Evolutionary conservation across 2,329 filamentous ascomycete genomes (phyloP).

Genomic region (Aureobasidium sp.): DNA sequence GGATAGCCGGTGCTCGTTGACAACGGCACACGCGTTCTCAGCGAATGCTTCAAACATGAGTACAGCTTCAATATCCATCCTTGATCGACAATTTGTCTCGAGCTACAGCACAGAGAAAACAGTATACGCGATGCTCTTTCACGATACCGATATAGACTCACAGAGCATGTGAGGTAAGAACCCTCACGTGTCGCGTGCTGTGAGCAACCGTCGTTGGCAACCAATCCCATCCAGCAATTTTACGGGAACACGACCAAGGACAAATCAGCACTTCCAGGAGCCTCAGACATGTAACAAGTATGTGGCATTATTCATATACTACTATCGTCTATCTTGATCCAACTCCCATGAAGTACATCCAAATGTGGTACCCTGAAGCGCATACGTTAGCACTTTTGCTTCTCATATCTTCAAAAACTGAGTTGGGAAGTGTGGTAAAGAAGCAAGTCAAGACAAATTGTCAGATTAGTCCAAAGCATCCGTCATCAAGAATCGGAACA

Average conservation of each 20-base stretch:
- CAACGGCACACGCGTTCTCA: background rate
- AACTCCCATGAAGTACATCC: background rate
- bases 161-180: background rate
- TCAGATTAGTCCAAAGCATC: slow-evolving; percentile 11
- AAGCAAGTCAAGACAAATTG: background rate
- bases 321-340: background rate
- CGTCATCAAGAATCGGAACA: slow-evolving; percentile 11
- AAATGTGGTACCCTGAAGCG: background rate
- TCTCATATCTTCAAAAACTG: background rate
- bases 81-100: background rate
- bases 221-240: background rate
- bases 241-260: background rate
- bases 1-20: background rate
- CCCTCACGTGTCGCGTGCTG: background rate
- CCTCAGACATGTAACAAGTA: background rate
- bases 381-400: background rate
- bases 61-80: background rate
- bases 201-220: background rate
- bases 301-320: background rate
- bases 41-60: background rate
- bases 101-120: background rate
- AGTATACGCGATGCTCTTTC: background rate
- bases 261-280: too few relatives aligned
- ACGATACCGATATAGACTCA: background rate
- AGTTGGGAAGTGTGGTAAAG: background rate